Conservation (phyloP, 139 green algal genomes). For the Chlorella ohadii region DNA sequence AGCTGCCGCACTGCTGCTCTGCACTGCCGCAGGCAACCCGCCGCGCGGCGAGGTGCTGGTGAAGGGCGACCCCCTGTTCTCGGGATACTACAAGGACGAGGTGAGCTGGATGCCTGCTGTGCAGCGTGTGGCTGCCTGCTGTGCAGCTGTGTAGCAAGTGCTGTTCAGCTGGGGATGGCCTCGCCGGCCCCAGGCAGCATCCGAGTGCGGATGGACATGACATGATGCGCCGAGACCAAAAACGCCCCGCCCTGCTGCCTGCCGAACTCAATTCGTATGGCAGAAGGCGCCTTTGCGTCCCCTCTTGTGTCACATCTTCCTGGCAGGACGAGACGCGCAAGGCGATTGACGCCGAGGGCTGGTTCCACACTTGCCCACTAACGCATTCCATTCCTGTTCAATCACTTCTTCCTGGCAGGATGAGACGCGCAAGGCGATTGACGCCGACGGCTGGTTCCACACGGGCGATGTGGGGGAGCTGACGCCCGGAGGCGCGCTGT, state of each 20-base stretch:
- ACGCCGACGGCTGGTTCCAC: conserved; percentile 90
- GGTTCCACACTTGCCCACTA: conserved; percentile 94
- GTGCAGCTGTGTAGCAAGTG: no score
- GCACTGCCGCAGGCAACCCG: background rate
- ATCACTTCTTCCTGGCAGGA: conserved; percentile 43
- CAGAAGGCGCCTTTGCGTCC: no score
- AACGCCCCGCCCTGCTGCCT: no score
- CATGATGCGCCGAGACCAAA: no score
- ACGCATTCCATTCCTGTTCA: no score
- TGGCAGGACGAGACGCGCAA: conserved; percentile 51
- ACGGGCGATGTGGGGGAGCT: conserved; percentile 87
- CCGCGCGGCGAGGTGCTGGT: conserved; percentile 84
- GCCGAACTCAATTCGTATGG: no score
- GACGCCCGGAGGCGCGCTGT: conserved; percentile 64
- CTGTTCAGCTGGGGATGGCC: no score
- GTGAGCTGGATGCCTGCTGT: conserved; percentile 19
- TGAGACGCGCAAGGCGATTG: conserved; percentile 51
- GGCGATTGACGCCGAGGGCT: conserved; percentile 79
- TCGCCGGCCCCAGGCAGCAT: no score
- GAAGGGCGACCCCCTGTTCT: conserved; percentile 72
- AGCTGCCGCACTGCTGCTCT: background rate
- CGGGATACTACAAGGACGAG: conserved; percentile 85
- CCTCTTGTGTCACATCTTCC: no score
- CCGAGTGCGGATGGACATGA: no score
- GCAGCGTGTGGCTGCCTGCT: no score